These are phyloP conservation scores for Lasiodiplodia sp. DNA, from an alignment of 2,329 filamentous ascomycete genomes.

Conservation along the genomic window DNA sequence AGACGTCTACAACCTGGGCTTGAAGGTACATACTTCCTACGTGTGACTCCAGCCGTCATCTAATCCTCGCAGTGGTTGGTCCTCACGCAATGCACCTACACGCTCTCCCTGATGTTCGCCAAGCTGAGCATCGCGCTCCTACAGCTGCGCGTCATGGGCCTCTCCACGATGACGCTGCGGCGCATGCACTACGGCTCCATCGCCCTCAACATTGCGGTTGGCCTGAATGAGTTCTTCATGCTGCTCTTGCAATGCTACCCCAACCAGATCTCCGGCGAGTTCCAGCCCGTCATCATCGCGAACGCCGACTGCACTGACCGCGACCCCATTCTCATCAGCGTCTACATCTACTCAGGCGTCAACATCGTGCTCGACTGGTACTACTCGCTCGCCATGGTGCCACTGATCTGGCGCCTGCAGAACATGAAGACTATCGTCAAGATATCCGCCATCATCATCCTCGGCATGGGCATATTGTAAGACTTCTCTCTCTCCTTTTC, in stretches of 20 bases:
- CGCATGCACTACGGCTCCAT: conserved; percentile 20
- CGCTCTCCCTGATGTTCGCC: conserved; percentile 4
- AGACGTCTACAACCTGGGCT: background rate
- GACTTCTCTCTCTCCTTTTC: background rate
- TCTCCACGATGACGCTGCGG: conserved; percentile 3
- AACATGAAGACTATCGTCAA: conserved; percentile 20
- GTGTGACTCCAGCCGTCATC: no score
- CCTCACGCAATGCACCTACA: conserved; percentile 22
- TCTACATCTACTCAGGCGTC: conserved; percentile 13
- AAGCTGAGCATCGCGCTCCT: conserved; percentile 27
- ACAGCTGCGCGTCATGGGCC: conserved; percentile 23
- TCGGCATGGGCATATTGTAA: conserved; percentile 22
- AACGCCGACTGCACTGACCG: background rate
- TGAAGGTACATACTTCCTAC: background rate
- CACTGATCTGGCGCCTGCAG: conserved; percentile 19
- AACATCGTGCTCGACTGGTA: conserved; percentile 29
- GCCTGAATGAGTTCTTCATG: conserved; percentile 13
- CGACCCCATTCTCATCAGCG: background rate
- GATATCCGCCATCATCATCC: background rate
- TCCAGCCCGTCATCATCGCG: background rate
- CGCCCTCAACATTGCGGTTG: background rate
- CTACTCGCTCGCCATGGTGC: conserved; percentile 27
- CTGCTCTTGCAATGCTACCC: conserved; percentile 20
- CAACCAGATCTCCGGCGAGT: background rate
- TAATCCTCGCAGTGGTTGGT: background rate